Base-by-base conservation (phyloP, 306 rosid species). In the Pyrus betulifolia region DNA sequence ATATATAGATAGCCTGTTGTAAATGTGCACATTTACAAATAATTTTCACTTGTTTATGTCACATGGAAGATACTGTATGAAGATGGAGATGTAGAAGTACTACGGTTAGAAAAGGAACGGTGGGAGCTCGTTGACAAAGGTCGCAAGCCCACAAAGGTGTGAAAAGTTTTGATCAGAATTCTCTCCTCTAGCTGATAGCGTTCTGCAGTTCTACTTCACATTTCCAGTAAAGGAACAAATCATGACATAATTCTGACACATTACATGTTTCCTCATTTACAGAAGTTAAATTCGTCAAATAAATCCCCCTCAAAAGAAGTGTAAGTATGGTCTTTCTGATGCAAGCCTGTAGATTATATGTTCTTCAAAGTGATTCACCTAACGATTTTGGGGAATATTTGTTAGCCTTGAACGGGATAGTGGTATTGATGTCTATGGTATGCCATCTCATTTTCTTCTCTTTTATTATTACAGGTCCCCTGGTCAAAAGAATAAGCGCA, bases 21-120 rank as follows among this genome's bases (percentile, higher is more conserved):
- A 49, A 30, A 19, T n/a, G 44, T 44, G 6, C 60, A 21, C 40
- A 1, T 7, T 55, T 70, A 17, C 25, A 44, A 70, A 15, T 67
- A 46, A 49, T 13, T 71, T 42, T 82, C 84, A 52, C 60, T 46
- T 60, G 45, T 80, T 76, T 67, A 73, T 75, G 70, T 73, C 52
- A 58, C 75, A 28, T 84, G 86, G 77, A 87, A 96, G 99, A 76
- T 96, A 73, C 86, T 95, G 38, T 88, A 88, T 65, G 88, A 82
- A 3, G 91, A 88, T 80, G 91, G 91, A 57, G 91, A 88, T 74
- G 91, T 88, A 49, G 91, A 88, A 80, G 88, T 88, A 40, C 91
- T 88, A 45, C 85, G 82, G 40, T 69, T 88, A 68, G 91, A 79
- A 44, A 88, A 82, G 74, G 91, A 88, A 76, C 86, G 88, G 44